phyloP scores from a whole-genome alignment of 179 eudicot species.

The Vitellaria paradoxa region DNA sequence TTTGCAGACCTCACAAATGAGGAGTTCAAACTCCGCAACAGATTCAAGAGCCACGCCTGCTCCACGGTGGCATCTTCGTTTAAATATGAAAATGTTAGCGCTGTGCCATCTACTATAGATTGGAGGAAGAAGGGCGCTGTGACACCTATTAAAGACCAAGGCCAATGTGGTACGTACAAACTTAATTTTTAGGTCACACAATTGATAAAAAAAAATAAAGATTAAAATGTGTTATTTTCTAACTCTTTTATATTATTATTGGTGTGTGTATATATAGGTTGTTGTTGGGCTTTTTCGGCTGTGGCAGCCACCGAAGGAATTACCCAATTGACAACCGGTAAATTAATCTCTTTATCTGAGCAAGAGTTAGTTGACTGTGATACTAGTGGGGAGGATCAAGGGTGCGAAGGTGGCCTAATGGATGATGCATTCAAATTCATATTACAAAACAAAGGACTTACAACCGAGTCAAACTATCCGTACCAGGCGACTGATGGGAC shows the following conservation, averaged over 20 bases:
- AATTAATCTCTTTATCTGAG: conserved; percentile 19
- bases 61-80: background rate
- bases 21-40: background rate
- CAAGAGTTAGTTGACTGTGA: conserved; percentile 29
- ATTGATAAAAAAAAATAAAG: too few relatives aligned
- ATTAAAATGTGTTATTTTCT: background rate
- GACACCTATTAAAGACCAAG: conserved; percentile 10
- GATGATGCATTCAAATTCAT: too few relatives aligned
- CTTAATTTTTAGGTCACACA: too few relatives aligned
- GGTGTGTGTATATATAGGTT: too few relatives aligned
- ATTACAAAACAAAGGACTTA: too few relatives aligned
- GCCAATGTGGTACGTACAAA: conserved; percentile 13
- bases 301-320: too few relatives aligned
- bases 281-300: too few relatives aligned
- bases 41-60: background rate
- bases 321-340: too few relatives aligned
- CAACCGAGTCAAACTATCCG: too few relatives aligned
- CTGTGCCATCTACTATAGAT: background rate
- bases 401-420: too few relatives aligned
- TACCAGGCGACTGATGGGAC: too few relatives aligned
- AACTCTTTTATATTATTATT: too few relatives aligned
- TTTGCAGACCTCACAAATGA: background rate
- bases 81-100: conserved; percentile 7
- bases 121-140: conserved; percentile 7
- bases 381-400: conserved; percentile 6